A percentile compares a stretch with the other conserved stretches of the same genome.
These are phyloP conservation scores for Ganoderma sp. DNA, from an alignment of 1,284 basidiomycete genomes.

Conservation along the genomic window DNA sequence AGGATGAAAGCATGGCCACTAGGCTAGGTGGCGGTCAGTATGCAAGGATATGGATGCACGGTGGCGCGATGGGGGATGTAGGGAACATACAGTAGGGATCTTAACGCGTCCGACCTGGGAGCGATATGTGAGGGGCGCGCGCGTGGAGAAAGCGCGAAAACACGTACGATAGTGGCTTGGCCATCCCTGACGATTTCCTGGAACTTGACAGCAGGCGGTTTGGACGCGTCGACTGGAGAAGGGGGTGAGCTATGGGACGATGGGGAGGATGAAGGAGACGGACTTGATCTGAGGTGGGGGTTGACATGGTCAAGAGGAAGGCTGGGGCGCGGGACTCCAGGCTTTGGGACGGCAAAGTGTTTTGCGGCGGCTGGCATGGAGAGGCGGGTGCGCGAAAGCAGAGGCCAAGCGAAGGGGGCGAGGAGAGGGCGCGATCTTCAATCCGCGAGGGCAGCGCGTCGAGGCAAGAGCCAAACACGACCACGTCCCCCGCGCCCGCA, in stretches of 20 bases:
- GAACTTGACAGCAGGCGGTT: conserved; percentile 61
- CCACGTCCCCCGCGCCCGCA: conserved; percentile 18
- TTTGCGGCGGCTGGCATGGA: conserved; percentile 28
- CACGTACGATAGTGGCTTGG: conserved; percentile 66
- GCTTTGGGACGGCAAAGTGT: conserved; percentile 28
- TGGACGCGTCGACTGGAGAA: conserved; percentile 40
- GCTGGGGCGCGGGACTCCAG: conserved; percentile 42
- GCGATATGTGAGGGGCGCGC: conserved; percentile 21
- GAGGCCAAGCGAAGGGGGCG: conserved; percentile 18
- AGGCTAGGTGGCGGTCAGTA: conserved; percentile 51
- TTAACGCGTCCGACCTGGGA: conserved; percentile 87
- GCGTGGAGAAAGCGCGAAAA: conserved; percentile 17
- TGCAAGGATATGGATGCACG: conserved; percentile 21
- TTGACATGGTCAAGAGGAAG: conserved; percentile 48
- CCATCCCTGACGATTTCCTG: conserved; percentile 73
- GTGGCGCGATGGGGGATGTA: conserved; percentile 9
- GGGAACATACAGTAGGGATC: conserved; percentile 79
- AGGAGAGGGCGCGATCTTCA: conserved; percentile 28
- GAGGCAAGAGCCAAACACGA: conserved; percentile 28
- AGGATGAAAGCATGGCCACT: conserved; percentile 91
- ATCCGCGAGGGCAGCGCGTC: conserved; percentile 25
- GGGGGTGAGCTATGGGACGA: conserved; percentile 21
- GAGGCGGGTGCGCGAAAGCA: conserved; percentile 17
- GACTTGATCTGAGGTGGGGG: conserved; percentile 48
- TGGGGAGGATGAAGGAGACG: conserved; percentile 36